Base-by-base conservation (phyloP, 2,329 filamentous ascomycete genomes). In the Fusarium solani-melongenae region DNA sequence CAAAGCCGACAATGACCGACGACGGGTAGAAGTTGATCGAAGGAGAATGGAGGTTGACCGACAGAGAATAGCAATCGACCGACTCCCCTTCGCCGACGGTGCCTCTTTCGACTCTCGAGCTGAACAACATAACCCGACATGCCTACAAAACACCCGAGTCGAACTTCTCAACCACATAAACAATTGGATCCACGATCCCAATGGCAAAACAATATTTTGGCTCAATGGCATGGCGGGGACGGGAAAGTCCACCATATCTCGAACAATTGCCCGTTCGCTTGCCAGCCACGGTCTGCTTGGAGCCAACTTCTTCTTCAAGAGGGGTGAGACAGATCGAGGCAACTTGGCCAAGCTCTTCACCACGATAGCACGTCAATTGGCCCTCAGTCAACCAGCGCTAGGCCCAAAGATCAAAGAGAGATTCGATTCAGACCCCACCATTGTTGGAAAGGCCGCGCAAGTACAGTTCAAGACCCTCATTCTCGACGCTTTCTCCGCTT, bases 101-200 rank as follows among this genome's bases (percentile, higher is more conserved):
- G 81, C 81, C 1, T 62, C 77, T 0, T 84, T 83, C 63, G 78
- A 85, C 67, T 83, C 83, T 1, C 72, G 79, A 20, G 75, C 71
- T 9, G 77, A 84, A 49, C 78, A 81, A 53, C 77, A 82, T 49
- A 77, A 81, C 41, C 64, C 80, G 4, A 77, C 65, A 20, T 85
- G 81, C 55, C 73, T 79, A 4, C 69, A 65, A 31, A 70, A 70
- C 24, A 85, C 82, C 1, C 76, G 80, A 61, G 67, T 73, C 2
- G 73, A 82, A 0, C 76, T 85, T 6, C 76, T 83, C 3, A 8
- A 63, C 4, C 49, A 71, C 10, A 67, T 77, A 9, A 36, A 41
- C 5, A 15, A 39, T 11, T 70, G 67, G 67, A 14, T 61, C 22
- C n/a, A 51, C 1, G 33, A 60, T 2, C 9, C 24, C 7, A 27